Base-by-base conservation (phyloP, 2,329 filamentous ascomycete genomes). In the Beauveria brongniartii region DNA sequence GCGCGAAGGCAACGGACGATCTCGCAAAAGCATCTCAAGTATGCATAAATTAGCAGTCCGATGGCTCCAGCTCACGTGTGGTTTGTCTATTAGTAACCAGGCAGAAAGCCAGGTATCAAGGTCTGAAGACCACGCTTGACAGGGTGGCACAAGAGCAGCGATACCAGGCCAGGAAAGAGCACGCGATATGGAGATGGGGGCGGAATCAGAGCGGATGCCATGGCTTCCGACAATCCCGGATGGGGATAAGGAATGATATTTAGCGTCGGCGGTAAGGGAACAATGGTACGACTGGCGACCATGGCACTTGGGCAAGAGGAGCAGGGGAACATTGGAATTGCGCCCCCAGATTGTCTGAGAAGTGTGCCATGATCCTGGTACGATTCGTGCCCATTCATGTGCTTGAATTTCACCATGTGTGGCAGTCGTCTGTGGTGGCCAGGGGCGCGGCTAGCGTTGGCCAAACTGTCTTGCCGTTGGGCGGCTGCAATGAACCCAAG, bases 121-220 rank as follows among this genome's bases (percentile, higher is more conserved):
- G 37, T 41, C 44, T 24, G 30, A 28, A 28, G 9, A 20, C 37
- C 26, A 52, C 24, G 20, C 37, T 53, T 52, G 47, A 47, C 26
- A 34, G 37, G 18, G 37, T 53, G 56, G 56, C 56, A 59, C 37
- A 37, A 59, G 55, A 59, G 34, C 55, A 51, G 46, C 55, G 20
- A 57, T 44, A 14, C 16, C 20, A 37, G 22, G 20, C 41, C 22
- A 34, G 20, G 47, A 44, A 8, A 16, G 47, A 59, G 56, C 56
- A 59, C 56, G 48, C 56, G 56, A 59, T 59, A 52, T 34, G 14
- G 56, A 22, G 47, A 26, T n/a, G 30, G 26, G 30, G 44, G 56
- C 37, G n/a, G n/a, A n/a, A n/a, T n/a, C n/a, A n/a, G n/a, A n/a
- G n/a, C n/a, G 56, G 56, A 44, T 50, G 24, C 37, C 37, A 40